Conservation (phyloP, 169 alveolate species). For the Eimeria maxima region DNA sequence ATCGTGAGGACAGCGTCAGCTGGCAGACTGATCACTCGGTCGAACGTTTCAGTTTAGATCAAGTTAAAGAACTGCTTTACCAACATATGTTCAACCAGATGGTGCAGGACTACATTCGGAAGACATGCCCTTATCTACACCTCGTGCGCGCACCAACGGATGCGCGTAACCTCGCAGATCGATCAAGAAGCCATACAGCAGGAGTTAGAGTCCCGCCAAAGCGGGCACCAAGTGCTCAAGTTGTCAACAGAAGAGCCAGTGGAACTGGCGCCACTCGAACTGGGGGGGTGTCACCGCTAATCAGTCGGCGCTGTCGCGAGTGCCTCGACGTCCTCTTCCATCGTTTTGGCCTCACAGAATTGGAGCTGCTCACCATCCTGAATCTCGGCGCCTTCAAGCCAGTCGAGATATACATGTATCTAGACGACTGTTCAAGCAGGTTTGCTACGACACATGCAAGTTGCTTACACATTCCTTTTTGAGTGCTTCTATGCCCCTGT, state of each 20-base stretch:
- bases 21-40: background rate
- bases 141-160: constrained; percentile 66
- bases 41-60: constrained; percentile 58
- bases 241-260: constrained; percentile 21
- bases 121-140: constrained; percentile 67
- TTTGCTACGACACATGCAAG: background rate
- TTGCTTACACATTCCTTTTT: background rate
- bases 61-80: constrained; percentile 64
- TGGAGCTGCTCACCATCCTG: constrained; percentile 59
- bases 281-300: constrained; percentile 31
- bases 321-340: constrained; percentile 64
- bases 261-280: constrained; percentile 15
- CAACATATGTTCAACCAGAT: constrained; percentile 67
- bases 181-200: background rate
- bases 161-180: background rate
- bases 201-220: background rate
- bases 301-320: constrained; percentile 54
- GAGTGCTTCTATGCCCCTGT: background rate
- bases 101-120: constrained; percentile 72
- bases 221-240: background rate
- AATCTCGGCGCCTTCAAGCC: constrained; percentile 74
- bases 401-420: constrained; percentile 57
- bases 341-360: constrained; percentile 57
- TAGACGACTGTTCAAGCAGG: constrained; percentile 74
- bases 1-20: constrained; percentile 12